Conservation (phyloP, 176 grass and related monocot species). For the Coix lacrymajobi region DNA sequence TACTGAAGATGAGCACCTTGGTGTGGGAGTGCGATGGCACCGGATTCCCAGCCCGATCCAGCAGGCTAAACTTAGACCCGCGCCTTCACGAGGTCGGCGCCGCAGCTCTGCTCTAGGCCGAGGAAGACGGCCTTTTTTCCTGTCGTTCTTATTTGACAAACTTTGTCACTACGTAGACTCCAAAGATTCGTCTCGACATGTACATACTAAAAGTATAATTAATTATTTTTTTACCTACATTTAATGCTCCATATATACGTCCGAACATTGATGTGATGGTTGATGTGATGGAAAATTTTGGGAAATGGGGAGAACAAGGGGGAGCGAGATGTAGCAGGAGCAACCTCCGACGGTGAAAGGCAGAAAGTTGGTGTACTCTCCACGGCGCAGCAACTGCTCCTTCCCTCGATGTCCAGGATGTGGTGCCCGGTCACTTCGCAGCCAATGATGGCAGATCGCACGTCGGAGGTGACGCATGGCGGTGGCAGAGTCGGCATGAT, state of each 20-base stretch:
- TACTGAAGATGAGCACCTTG: not conserved
- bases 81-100: not conserved
- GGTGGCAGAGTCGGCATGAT: not conserved
- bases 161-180: too few species aligned
- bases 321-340: slow-evolving; percentile 15
- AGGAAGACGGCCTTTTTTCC: too few species aligned
- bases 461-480: not conserved
- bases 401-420: not conserved
- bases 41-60: not conserved
- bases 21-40: not conserved
- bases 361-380: not conserved
- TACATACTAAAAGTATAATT: too few species aligned
- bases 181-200: too few species aligned
- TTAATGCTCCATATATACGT: too few species aligned
- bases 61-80: slow-evolving; percentile 2
- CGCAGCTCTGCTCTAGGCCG: not conserved
- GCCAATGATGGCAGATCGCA: not conserved
- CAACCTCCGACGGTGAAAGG: not conserved
- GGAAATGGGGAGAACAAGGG: too few species aligned
- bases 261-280: too few species aligned
- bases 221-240: too few species aligned
- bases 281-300: too few species aligned
- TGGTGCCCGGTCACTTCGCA: not conserved
- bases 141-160: too few species aligned
- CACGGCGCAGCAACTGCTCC: not conserved